Conservation (phyloP, 192 early-diverging fungal species). For the Haplosporangium gracile region DNA sequence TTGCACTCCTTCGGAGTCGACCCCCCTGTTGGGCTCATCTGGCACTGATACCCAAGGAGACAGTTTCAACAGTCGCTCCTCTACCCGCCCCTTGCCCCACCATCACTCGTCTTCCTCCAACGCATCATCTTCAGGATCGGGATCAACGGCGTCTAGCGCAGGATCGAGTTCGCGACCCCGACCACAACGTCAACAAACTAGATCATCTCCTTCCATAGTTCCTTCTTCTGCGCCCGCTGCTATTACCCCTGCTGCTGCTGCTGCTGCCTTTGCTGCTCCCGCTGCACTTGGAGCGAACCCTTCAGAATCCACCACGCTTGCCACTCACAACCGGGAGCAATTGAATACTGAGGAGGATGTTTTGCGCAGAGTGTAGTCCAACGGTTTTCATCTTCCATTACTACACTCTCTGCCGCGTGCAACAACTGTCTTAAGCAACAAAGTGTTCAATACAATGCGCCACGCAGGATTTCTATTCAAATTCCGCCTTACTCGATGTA, state of each 20-base stretch:
- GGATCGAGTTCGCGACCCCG: background rate
- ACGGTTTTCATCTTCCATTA: background rate
- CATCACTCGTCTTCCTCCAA: background rate
- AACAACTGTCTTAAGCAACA: background rate
- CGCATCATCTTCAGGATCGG: slow-evolving; percentile 3
- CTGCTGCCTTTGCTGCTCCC: background rate
- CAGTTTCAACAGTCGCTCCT: background rate
- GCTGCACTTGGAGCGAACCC: background rate
- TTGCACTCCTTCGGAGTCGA: slow-evolving; percentile 52
- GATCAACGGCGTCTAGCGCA: background rate
- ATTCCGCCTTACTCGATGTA: no score
- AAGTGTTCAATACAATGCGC: no score
- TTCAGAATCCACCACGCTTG: background rate
- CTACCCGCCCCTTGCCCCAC: background rate
- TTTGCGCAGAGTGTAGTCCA: background rate
- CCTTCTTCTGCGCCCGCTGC: background rate
- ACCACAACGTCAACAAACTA: background rate
- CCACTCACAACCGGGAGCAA: background rate
- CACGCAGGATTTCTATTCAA: no score
- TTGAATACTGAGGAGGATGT: background rate
- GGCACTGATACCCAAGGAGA: background rate
- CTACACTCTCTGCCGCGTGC: background rate
- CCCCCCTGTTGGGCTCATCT: slow-evolving; percentile 45
- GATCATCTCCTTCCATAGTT: background rate
- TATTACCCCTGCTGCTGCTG: background rate